These are phyloP conservation scores for Wickerhamomyces strasburgensis DNA, from an alignment of 805 yeast species.

Conservation along the genomic window DNA sequence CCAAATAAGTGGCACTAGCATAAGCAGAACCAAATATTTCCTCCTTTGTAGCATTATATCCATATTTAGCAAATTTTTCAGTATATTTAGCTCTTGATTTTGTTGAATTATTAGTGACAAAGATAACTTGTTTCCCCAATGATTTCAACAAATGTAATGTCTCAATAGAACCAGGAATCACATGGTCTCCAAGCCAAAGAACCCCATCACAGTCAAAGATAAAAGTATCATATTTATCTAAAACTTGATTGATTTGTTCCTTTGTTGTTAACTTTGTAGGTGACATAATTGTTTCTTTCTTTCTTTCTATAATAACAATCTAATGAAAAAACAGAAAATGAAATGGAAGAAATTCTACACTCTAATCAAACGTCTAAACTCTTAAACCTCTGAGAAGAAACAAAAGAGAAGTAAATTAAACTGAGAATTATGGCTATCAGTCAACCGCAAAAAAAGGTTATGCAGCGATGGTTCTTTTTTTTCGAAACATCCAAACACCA, in stretches of 20 bases:
- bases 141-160: conserved; percentile 56
- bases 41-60: conserved; percentile 38
- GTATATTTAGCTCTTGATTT: conserved; percentile 79
- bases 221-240: conserved; percentile 74
- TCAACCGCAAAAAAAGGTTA: too few species aligned
- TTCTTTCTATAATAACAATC: not conserved
- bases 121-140: conserved; percentile 63
- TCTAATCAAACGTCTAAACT: too few species aligned
- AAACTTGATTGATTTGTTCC: conserved; percentile 46
- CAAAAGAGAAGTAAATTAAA: too few species aligned
- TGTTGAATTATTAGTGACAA: conserved; percentile 95
- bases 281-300: conserved; percentile 6
- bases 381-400: too few species aligned
- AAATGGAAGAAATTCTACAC: too few species aligned
- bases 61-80: conserved; percentile 62
- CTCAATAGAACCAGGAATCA: conserved; percentile 75
- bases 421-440: too few species aligned
- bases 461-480: too few species aligned
- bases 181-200: conserved; percentile 82
- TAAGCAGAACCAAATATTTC: conserved; percentile 91
- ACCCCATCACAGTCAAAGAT: conserved; percentile 98
- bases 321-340: not conserved
- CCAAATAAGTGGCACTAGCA: conserved; percentile 83
- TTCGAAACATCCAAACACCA: too few species aligned
- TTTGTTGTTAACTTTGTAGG: conserved; percentile 44